A percentile compares a stretch with the other conserved stretches of the same genome.
Evolutionary conservation across 805 yeast species (phyloP).

Genomic region (Myxozyma monticola): DNA sequence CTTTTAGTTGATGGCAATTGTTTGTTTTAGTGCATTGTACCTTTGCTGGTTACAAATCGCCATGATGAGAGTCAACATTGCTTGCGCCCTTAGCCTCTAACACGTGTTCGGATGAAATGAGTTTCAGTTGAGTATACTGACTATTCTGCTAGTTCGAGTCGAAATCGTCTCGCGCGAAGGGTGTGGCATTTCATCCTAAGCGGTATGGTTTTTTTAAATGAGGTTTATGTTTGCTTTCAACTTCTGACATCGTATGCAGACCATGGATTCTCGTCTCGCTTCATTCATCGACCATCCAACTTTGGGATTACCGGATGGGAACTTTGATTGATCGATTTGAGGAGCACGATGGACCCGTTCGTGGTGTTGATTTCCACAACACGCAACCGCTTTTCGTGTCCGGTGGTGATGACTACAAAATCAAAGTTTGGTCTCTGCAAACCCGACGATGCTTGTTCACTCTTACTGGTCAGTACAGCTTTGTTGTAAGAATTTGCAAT

Average conservation of each 20-base stretch:
- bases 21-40: neutral
- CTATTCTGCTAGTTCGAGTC: slow-evolving; percentile 75
- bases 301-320: slow-evolving; percentile 99
- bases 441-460: slow-evolving; percentile 91
- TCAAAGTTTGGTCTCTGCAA: slow-evolving; percentile 93
- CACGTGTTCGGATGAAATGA: neutral
- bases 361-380: slow-evolving; percentile 94
- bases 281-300: slow-evolving; percentile 96
- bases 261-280: slow-evolving; percentile 96
- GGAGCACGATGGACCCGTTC: slow-evolving; percentile 98
- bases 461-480: slow-evolving; percentile 45
- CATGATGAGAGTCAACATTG: neutral
- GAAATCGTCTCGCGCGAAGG: slow-evolving; percentile 95
- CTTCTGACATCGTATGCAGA: slow-evolving; percentile 39
- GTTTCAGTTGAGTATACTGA: neutral
- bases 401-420: slow-evolving; percentile 95
- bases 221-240: neutral
- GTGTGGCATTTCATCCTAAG: slow-evolving; percentile 94
- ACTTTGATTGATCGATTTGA: slow-evolving; percentile 93
- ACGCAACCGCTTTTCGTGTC: slow-evolving; percentile 96
- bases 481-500: neutral
- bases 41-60: neutral
- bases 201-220: slow-evolving; percentile 41
- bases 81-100: neutral
- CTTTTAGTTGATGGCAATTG: no score